These are phyloP conservation scores for Phytophthora cajani DNA, from an alignment of 352 stramenopile genomes.

Conservation along the genomic window DNA sequence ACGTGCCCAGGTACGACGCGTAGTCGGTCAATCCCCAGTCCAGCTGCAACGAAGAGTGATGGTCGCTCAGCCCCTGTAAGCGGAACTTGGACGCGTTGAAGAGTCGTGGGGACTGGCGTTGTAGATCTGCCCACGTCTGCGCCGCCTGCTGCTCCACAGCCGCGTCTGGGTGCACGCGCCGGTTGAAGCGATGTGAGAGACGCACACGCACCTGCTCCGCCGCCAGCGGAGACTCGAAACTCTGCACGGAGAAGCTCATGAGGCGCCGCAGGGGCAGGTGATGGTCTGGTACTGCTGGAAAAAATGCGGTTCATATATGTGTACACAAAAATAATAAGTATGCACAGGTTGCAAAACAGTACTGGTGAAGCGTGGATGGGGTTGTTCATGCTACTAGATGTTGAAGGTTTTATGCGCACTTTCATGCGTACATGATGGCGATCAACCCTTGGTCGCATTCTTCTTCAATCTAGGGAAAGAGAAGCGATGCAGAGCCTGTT, in stretches of 20 bases:
- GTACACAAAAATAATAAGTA: background rate
- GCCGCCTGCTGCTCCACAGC: slow-evolving; percentile 47
- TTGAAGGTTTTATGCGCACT: background rate
- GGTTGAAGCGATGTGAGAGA: slow-evolving; percentile 56
- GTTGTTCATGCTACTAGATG: background rate
- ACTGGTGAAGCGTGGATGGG: too few species aligned
- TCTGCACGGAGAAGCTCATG: slow-evolving; percentile 51
- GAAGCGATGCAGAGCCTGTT: slow-evolving; percentile 75
- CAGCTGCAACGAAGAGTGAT: slow-evolving; percentile 30
- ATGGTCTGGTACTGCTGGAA: background rate
- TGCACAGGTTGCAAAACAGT: background rate
- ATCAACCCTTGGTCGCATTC: background rate
- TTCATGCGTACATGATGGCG: background rate
- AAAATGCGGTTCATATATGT: background rate
- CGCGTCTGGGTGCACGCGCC: slow-evolving; percentile 47
- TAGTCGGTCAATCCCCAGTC: slow-evolving; percentile 74
- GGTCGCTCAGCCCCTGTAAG: slow-evolving; percentile 10
- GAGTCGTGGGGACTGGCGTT: slow-evolving; percentile 43
- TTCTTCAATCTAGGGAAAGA: background rate
- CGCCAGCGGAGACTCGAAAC: slow-evolving; percentile 34
- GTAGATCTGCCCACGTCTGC: slow-evolving; percentile 48
- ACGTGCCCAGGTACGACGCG: slow-evolving; percentile 78
- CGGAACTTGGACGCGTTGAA: slow-evolving; percentile 87
- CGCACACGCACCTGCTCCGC: slow-evolving; percentile 49
- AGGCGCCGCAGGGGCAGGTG: slow-evolving; percentile 35